Conservation (phyloP, 345 rosid genomes). For the Gynandropsis gynandra region DNA sequence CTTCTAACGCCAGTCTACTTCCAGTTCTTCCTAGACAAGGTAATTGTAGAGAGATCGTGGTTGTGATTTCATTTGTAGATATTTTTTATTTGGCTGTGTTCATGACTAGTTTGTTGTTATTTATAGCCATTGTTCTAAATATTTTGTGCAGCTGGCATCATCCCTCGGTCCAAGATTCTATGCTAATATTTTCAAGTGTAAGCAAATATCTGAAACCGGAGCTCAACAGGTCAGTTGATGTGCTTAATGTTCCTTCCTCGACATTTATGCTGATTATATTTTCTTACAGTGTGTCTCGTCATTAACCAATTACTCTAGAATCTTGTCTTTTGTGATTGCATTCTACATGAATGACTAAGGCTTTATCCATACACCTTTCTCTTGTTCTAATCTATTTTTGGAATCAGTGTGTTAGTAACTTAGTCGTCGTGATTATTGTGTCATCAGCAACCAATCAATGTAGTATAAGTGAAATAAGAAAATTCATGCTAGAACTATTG, state of each 20-base stretch:
- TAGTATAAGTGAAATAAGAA: neutral
- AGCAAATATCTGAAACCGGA: constrained; percentile 95
- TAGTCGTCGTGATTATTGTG: neutral
- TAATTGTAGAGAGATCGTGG: constrained; percentile 5
- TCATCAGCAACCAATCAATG: neutral
- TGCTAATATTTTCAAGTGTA: constrained; percentile 93
- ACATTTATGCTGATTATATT: constrained; percentile 11
- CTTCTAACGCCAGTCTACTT: constrained; percentile 32
- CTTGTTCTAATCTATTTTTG: too few relatives aligned
- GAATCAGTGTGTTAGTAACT: too few relatives aligned
- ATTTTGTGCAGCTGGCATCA: constrained; percentile 78
- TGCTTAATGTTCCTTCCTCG: constrained; percentile 6
- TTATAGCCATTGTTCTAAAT: neutral
- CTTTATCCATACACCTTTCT: too few relatives aligned
- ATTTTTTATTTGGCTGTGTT: constrained; percentile 59
- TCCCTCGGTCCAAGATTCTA: constrained; percentile 96
- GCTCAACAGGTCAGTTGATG: constrained; percentile 70
- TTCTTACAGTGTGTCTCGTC: neutral
- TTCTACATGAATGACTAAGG: too few relatives aligned
- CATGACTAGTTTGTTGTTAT: neutral
- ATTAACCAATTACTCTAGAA: constrained; percentile 10
- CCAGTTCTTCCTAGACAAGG: constrained; percentile 31
- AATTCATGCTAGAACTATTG: neutral
- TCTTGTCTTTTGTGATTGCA: neutral
- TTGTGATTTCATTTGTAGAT: constrained; percentile 44